Percentiles rank a stretch among this genome's conserved stretches.
Conservation (phyloP, 495 filamentous ascomycete species). For the Ramalina peruviana region DNA sequence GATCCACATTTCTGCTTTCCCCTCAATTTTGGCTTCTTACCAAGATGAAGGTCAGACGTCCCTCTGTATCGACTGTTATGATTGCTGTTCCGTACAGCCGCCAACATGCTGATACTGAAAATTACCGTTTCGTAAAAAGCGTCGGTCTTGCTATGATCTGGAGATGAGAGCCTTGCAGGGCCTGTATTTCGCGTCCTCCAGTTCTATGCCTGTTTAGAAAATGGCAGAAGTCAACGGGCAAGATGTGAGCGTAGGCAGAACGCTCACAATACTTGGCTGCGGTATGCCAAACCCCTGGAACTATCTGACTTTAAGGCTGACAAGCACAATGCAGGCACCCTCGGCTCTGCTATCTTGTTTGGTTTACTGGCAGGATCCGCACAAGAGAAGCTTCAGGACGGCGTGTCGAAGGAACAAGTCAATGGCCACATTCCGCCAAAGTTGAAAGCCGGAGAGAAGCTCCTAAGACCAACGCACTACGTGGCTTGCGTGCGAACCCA, state of each 20-base stretch:
- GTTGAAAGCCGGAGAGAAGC: neutral
- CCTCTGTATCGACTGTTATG: too few species aligned
- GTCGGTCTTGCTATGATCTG: too few species aligned
- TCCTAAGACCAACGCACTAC: neutral
- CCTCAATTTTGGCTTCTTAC: too few species aligned
- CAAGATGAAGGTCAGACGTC: too few species aligned
- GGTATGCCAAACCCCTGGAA: neutral
- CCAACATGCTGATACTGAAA: too few species aligned
- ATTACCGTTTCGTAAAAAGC: too few species aligned
- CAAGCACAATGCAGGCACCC: conserved; percentile 6
- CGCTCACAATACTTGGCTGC: conserved; percentile 11
- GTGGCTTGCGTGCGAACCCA: neutral
- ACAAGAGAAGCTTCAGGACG: neutral
- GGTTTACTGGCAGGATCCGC: conserved; percentile 6
- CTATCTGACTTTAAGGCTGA: neutral
- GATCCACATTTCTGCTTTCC: too few species aligned
- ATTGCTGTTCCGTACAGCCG: too few species aligned
- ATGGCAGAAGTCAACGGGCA: too few species aligned
- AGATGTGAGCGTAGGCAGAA: neutral
- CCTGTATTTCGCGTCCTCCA: too few species aligned
- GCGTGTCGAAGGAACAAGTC: neutral
- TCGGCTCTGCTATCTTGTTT: conserved; percentile 10
- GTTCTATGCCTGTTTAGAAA: too few species aligned
- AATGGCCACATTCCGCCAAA: neutral
- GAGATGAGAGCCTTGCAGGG: too few species aligned